Conservation (phyloP, 164 flowering plant species). For the Annona squamosa region DNA sequence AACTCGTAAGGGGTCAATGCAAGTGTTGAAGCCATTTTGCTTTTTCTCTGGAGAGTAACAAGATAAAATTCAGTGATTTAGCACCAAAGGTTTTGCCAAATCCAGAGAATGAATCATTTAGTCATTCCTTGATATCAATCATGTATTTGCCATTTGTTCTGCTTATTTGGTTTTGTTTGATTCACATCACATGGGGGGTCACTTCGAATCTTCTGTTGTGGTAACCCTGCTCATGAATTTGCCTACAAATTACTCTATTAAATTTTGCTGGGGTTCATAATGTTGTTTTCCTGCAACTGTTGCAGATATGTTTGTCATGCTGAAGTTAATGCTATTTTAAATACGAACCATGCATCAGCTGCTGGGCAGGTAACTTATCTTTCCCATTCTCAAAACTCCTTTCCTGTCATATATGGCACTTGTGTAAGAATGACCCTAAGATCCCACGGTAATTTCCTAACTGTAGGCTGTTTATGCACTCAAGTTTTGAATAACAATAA, state of each 20-base stretch:
- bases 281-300: conserved; percentile 4
- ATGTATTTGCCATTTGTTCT: background rate
- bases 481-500: too few species aligned
- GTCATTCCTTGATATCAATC: background rate
- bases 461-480: too few species aligned
- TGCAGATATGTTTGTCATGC: conserved; percentile 93
- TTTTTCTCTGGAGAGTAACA: background rate
- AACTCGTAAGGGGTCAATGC: too few species aligned
- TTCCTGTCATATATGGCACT: background rate
- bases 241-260: background rate
- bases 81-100: background rate
- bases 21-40: background rate
- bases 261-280: too few species aligned
- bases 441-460: background rate
- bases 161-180: background rate
- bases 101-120: background rate
- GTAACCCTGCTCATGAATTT: background rate
- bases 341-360: conserved; percentile 93
- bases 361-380: conserved; percentile 63
- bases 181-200: background rate
- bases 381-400: background rate
- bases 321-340: conserved; percentile 92
- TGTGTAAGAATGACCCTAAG: background rate
- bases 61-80: background rate
- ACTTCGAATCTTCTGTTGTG: background rate